Evolutionary conservation across 345 rosid genomes (phyloP).

Genomic region (Eucalyptus decipiens): DNA sequence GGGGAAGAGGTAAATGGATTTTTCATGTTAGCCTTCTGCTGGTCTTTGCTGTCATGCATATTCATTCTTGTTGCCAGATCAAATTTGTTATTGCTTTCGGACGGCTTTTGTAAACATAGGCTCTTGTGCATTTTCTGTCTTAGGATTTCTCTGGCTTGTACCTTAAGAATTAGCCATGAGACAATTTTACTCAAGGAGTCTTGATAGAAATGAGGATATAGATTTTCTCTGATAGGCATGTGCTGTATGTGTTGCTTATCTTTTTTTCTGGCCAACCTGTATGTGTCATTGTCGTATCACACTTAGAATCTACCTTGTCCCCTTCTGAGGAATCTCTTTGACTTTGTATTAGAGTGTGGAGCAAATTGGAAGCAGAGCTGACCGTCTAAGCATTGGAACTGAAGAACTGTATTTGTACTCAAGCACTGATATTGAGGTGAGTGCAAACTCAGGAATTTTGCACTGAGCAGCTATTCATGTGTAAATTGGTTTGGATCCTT

Average conservation of each 20-base stretch:
- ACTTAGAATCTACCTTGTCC: not conserved
- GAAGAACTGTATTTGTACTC: constrained; percentile 71
- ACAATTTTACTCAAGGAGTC: not conserved
- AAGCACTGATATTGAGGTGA: constrained; percentile 85
- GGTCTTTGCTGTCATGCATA: not conserved
- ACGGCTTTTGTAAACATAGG: not conserved
- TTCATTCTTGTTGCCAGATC: not conserved
- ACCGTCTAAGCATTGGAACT: constrained; percentile 50
- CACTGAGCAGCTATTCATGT: not conserved
- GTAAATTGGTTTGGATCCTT: not conserved
- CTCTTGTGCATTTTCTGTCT: not conserved
- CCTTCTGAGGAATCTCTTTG: not conserved
- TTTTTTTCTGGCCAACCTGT: not conserved
- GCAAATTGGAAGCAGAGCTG: constrained; percentile 88
- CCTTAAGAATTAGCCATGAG: not conserved
- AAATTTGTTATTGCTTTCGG: not conserved
- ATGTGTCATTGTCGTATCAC: not conserved
- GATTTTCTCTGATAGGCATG: not conserved
- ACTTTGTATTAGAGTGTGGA: constrained; percentile 59
- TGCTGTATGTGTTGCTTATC: not conserved
- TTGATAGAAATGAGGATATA: not conserved
- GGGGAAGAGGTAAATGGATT: constrained; percentile 76
- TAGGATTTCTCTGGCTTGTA: not conserved
- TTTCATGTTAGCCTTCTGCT: not conserved
- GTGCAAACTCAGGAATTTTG: not conserved